Evolutionary conservation across 2,329 filamentous ascomycete genomes (phyloP), one percentile per base, ranked within the genome.

Genomic region (Trichoderma breve): DNA sequence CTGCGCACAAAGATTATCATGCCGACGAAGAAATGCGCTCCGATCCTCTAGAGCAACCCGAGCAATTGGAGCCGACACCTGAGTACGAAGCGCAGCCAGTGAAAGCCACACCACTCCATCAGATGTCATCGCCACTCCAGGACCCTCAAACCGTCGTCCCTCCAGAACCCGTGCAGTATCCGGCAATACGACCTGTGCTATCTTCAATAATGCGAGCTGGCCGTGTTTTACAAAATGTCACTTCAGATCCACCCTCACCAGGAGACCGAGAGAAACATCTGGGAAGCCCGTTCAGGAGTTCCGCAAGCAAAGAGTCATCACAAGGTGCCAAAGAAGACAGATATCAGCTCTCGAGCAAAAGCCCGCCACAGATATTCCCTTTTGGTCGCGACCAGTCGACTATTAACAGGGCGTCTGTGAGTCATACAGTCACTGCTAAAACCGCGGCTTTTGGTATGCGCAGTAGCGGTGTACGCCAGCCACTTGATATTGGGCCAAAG

Each of bases 141-240:
- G 78, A 81, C 14, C 78, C 78, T 11, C 78, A 78, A 55, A 80
- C 81, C 4, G 32, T 79, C 4, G 30, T 79, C 8, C 74, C 73
- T 21, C 78, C 77, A 6, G 81, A 82, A 58, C 61, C 72, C 4
- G 60, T 74, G 24, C 73, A 75, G 6, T 79, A 81, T 14, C 79
- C 78, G 51, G 79, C 77, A 2, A 73, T 75, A 15, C 83, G 86
- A 9, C 85, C 86, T 30, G 82, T 81, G 6, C 80, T 90, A 0
- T 89, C 87, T 6, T 87, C 88, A 2, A 89, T 89, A 43, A 85
- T 90, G n/a, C 83, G 87, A 60, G 88, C 84, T 30, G 88, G 87
- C 3, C 82, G 86, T 62, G 87, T 84, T 34, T 79, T 90, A 15
- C 88, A 89, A 75, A 87, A 84, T 72, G 85, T 90, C 47, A 87